A percentile compares a stretch with the other conserved stretches of the same genome.
Evolutionary conservation across 352 stramenopile species (phyloP).

Genomic region (Pythium dissotocum): DNA sequence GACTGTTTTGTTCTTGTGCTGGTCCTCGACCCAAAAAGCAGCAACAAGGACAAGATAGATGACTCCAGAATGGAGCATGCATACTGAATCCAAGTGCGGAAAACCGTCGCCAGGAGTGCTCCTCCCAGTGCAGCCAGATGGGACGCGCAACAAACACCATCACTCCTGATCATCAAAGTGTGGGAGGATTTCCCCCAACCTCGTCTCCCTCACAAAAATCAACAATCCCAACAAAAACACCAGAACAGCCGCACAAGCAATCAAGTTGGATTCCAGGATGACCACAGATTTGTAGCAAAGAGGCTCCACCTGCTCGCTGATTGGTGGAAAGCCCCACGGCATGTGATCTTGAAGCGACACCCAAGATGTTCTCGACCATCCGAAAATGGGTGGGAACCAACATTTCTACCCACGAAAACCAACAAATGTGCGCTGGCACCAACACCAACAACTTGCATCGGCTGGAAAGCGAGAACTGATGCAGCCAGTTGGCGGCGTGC

Average conservation of each 20-base stretch:
- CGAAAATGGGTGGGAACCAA: background rate
- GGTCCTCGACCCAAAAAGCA: background rate
- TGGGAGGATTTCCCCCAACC: slow-evolving; percentile 15
- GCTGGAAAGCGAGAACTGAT: slow-evolving; percentile 26
- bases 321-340: background rate
- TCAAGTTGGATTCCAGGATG: slow-evolving; percentile 5
- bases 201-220: background rate
- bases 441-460: slow-evolving; percentile 1
- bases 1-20: background rate
- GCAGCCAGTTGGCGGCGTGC: slow-evolving; percentile 1
- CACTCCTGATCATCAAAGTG: slow-evolving; percentile 18
- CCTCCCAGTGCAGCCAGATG: slow-evolving; percentile 11
- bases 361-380: background rate
- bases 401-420: too few species aligned
- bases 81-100: slow-evolving; percentile 24
- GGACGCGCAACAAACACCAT: slow-evolving; percentile 13
- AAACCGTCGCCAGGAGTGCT: background rate
- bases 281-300: slow-evolving; percentile 5
- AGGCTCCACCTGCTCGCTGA: background rate
- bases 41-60: background rate
- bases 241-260: background rate
- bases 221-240: background rate
- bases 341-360: slow-evolving; percentile 13
- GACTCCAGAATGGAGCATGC: background rate
- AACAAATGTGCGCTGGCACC: background rate